A percentile compares a stretch with the other conserved stretches of the same genome.
Evolutionary conservation across 2,329 filamentous ascomycete genomes (phyloP).

Genomic region (Orbilia ellipsospora): DNA sequence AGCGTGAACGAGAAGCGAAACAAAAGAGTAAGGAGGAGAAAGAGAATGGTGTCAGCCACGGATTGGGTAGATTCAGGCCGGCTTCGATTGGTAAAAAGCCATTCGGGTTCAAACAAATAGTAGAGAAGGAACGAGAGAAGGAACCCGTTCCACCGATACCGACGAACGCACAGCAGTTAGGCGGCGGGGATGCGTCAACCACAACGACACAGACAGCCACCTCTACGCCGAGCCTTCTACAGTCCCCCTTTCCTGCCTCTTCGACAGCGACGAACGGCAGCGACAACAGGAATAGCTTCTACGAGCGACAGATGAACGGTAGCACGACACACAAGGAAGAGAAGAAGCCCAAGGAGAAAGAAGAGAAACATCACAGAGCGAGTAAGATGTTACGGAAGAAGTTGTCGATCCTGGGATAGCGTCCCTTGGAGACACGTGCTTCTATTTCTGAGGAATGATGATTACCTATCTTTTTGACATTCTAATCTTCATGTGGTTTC

Average conservation of each 20-base stretch:
- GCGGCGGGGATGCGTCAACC: conserved; percentile 35
- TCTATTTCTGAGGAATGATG: background rate
- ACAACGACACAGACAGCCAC: conserved; percentile 41
- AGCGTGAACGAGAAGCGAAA: conserved; percentile 38
- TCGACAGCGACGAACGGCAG: conserved; percentile 19
- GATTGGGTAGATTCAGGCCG: conserved; percentile 46
- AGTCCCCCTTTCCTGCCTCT: conserved; percentile 18
- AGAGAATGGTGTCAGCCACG: conserved; percentile 46
- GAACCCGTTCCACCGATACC: conserved; percentile 47
- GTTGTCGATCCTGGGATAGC: conserved; percentile 53
- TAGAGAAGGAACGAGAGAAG: conserved; percentile 49
- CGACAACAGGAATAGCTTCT: conserved; percentile 27
- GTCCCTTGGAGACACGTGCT: conserved; percentile 14
- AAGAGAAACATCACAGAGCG: conserved; percentile 46
- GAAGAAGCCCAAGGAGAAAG: conserved; percentile 40
- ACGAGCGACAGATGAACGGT: conserved; percentile 32
- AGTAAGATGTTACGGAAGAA: conserved; percentile 55
- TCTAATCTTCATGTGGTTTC: conserved; percentile 11
- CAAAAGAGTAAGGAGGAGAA: conserved; percentile 48
- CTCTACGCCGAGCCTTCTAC: conserved; percentile 33
- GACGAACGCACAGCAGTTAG: conserved; percentile 14
- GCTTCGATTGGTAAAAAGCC: conserved; percentile 51
- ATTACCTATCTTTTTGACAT: background rate
- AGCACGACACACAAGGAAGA: conserved; percentile 31
- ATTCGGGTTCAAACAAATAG: conserved; percentile 47